These are phyloP conservation scores for Dorcoceras hygrometricum DNA, from an alignment of 257 asterid genomes.

Conservation along the genomic window DNA sequence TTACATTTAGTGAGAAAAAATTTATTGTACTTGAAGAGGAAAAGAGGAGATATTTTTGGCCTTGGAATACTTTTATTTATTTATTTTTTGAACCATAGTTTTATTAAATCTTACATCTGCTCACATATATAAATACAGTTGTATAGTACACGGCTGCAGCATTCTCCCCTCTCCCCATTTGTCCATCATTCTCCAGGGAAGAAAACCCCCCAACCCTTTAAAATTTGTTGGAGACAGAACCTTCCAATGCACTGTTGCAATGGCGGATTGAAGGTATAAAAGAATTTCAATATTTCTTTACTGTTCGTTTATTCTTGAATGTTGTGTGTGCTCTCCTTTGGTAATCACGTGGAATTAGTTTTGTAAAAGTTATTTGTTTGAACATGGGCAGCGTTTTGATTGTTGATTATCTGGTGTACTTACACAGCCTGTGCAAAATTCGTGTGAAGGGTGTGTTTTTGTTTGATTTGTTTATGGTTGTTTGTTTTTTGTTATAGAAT, in stretches of 20 bases:
- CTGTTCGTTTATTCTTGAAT: slow-evolving; percentile 23
- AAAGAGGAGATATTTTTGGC: background rate
- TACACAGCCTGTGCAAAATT: slow-evolving; percentile 15
- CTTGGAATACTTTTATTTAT: no score
- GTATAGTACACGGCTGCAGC: slow-evolving; percentile 29
- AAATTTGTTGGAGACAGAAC: background rate
- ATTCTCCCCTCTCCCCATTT: slow-evolving; percentile 7
- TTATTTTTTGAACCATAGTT: no score
- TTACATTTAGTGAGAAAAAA: no score
- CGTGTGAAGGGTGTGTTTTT: slow-evolving; percentile 25
- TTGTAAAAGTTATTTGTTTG: slow-evolving; percentile 3
- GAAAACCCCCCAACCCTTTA: slow-evolving; percentile 32
- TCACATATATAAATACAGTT: slow-evolving; percentile 23
- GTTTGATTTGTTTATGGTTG: slow-evolving; percentile 31
- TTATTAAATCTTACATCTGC: slow-evolving; percentile 10
- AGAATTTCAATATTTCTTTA: slow-evolving; percentile 1
- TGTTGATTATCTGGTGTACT: slow-evolving; percentile 23
- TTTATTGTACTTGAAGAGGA: background rate
- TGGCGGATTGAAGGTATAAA: slow-evolving; percentile 39
- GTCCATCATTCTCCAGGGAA: slow-evolving; percentile 16
- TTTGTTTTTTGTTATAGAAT: slow-evolving; percentile 20
- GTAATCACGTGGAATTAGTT: slow-evolving; percentile 5
- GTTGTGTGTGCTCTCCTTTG: slow-evolving; percentile 25
- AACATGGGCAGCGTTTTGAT: slow-evolving; percentile 21
- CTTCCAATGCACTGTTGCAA: slow-evolving; percentile 35